Evolutionary conservation across 768 basidiomycete species (phyloP), one percentile per base, ranked within the genome.

Genomic region (Lactarius pseudohatsudake): DNA sequence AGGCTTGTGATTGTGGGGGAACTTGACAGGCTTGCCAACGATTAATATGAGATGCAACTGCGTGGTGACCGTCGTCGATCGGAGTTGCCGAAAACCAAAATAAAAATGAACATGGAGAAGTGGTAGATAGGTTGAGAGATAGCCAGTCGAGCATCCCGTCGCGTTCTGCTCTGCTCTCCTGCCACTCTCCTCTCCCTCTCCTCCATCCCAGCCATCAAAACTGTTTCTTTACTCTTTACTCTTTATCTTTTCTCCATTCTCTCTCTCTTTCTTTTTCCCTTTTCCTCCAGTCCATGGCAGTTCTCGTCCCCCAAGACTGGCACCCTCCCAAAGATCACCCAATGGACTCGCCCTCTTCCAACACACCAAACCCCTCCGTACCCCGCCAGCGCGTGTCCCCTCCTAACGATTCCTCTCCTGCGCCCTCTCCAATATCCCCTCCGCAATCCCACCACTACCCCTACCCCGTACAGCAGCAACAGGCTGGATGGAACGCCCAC

Each of bases 301-400:
- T 90, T 81, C 86, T 91, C 79, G 88, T 85, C 70, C 82, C 86
- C 75, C 82, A 85, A 79, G 89, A 91, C 81, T 90, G 89, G 89
- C 84, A 84, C 71, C 83, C 81, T 71, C 81, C 83, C 74, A 83
- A 83, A 83, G 85, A 89, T 78, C 77, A 78, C 72, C 74, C 81
- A 71, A 89, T 89, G 87, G 86, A 88, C 79, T 73, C 81, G 54
- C 78, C 69, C 71, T 72, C 72, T 67, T 70, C 75, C 68, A 79
- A 77, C 68, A 26, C 79, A 69, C 68, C 81, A 66, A 81, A 76
- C 66, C 30, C 74, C 36, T 59, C 76, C 55, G 72, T 78, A 64
- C 77, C 84, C 61, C 84, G 84, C 67, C 86, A 86, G 74, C 86
- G 84, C 70, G 81, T 85, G 56, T 85, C 86, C 9, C 85, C 87